Evolutionary conservation across 2,329 filamentous ascomycete species (phyloP), one percentile per base, ranked within the genome.

Genomic region (Colletotrichum liriopes): DNA sequence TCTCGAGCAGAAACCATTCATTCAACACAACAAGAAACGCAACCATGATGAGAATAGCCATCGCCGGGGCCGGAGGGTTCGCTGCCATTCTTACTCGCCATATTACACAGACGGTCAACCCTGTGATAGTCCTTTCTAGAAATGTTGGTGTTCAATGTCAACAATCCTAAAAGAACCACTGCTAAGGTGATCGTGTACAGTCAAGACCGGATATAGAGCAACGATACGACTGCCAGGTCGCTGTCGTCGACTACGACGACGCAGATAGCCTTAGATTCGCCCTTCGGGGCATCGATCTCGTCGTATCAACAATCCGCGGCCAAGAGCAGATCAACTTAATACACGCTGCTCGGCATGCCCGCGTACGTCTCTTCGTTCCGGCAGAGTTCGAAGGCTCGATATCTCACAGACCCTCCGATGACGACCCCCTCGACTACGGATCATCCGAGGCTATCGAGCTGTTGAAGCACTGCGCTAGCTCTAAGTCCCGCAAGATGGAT

Each of bases 311-410:
- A 1, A 89, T 95, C 60, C 88, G 88, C 2, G 92, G 92, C 5
- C 82, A 82, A 23, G 85, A 91, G 39, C 93, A 95, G 78, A 85
- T 94, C 55, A 89, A 90, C 73, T 87, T 95, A 41, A 94, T 95
- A 79, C 90, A 93, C 75, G 93, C 93, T 1, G 92, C 93, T 0
- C 88, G 91, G 20, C 84, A 86, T 62, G 89, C 88, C 23, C 86
- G 89, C 23, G 93, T 95, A 1, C 87, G 88, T 20, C 87, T 90
- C 45, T 95, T 95, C 77, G 90, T 93, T 4, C 93, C 93, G 1
- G 92, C 93, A 8, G 93, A 94, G 76, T 95, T 94, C 76, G 92
- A 94, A 82, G 93, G 93, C 1, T 84, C 85, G 41, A 84, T 93
- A 20, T 81, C 82, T 23, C 84, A 88, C 55, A 86, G 92, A 60